Conservation (phyloP, 2,329 filamentous ascomycete genomes). For the Didymella pinodella region DNA sequence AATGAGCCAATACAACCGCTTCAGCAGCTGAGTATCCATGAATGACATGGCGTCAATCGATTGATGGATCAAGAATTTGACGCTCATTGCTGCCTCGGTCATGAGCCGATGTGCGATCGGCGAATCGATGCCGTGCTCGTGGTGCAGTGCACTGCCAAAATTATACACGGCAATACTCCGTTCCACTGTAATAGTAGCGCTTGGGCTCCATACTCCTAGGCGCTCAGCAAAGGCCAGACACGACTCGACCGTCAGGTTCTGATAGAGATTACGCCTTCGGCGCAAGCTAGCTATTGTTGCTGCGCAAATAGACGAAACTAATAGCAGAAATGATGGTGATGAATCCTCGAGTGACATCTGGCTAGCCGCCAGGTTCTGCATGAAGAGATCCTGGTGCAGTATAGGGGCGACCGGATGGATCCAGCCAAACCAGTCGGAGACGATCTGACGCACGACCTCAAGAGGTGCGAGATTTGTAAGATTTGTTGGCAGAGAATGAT, state of each 20-base stretch:
- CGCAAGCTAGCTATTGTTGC: slow-evolving; percentile 30
- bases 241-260: slow-evolving; percentile 22
- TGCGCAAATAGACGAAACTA: slow-evolving; percentile 29
- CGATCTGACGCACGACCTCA: slow-evolving; percentile 19
- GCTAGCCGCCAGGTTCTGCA: slow-evolving; percentile 7
- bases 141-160: slow-evolving; percentile 25
- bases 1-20: slow-evolving; percentile 33
- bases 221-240: slow-evolving; percentile 29
- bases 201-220: slow-evolving; percentile 23
- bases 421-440: slow-evolving; percentile 33
- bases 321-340: slow-evolving; percentile 18
- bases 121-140: slow-evolving; percentile 27
- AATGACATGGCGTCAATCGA: slow-evolving; percentile 21
- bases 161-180: slow-evolving; percentile 30
- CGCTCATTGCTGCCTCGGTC: slow-evolving; percentile 21
- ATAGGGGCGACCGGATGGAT: slow-evolving; percentile 33
- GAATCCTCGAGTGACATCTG: background rate
- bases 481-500: background rate
- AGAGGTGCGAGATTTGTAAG: slow-evolving; percentile 22
- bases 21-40: slow-evolving; percentile 26
- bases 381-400: slow-evolving; percentile 22
- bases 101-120: slow-evolving; percentile 24
- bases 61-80: slow-evolving; percentile 28
- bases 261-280: slow-evolving; percentile 27
- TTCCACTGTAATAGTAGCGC: slow-evolving; percentile 24